Conservation (phyloP, 2,329 filamentous ascomycete genomes). For the Aspergillus ochraceoroseus region DNA sequence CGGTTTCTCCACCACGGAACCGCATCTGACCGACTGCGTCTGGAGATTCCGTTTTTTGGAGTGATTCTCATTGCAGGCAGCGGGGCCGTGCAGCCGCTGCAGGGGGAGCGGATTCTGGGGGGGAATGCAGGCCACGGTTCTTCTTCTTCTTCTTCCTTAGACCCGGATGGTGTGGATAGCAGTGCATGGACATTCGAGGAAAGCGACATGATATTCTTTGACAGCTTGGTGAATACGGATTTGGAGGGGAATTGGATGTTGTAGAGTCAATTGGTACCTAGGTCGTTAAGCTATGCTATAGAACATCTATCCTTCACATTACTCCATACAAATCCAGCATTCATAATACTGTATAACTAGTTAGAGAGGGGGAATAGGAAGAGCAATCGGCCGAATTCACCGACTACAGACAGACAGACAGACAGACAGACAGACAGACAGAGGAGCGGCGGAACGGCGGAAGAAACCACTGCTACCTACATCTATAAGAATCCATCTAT, state of each 20-base stretch:
- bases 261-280: too few relatives aligned
- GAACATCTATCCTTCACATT: too few relatives aligned
- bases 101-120: not conserved
- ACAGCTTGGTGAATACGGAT: constrained; percentile 3
- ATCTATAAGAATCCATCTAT: too few relatives aligned
- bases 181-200: not conserved
- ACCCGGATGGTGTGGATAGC: not conserved
- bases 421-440: too few relatives aligned
- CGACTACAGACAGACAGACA: too few relatives aligned
- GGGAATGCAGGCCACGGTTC: not conserved
- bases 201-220: constrained; percentile 3
- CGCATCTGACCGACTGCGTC: not conserved
- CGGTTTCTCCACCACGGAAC: not conserved
- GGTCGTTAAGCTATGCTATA: too few relatives aligned
- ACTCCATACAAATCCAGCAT: too few relatives aligned
- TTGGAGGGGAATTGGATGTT: not conserved
- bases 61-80: not conserved
- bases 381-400: not conserved
- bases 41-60: constrained; percentile 3
- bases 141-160: too few relatives aligned
- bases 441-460: not conserved
- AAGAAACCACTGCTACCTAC: too few relatives aligned
- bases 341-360: too few relatives aligned
- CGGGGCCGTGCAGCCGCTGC: constrained; percentile 1
- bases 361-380: not conserved